Conservation (phyloP, 2,329 filamentous ascomycete genomes). For the Stachybotrys chartarum region DNA sequence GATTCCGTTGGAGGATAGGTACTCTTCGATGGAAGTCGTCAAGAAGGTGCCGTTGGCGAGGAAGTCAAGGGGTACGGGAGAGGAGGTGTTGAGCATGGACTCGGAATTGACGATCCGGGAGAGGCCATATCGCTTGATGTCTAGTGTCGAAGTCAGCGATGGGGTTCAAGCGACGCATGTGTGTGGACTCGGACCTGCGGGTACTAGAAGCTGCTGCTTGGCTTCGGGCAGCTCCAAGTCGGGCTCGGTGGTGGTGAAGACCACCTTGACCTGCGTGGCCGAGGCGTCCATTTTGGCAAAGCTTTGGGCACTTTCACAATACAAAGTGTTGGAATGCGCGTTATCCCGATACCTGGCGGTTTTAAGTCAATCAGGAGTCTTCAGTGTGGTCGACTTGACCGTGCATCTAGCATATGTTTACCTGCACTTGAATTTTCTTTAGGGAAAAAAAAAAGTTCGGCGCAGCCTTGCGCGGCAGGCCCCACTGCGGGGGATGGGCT, state of each 20-base stretch:
- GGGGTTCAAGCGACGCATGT: neutral
- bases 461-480: neutral
- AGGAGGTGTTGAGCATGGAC: conserved; percentile 58
- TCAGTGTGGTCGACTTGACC: too few species aligned
- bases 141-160: conserved; percentile 23
- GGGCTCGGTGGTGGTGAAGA: conserved; percentile 57
- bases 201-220: conserved; percentile 56
- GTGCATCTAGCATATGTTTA: neutral
- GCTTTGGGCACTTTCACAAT: neutral
- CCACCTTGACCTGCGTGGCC: conserved; percentile 54
- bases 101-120: conserved; percentile 66
- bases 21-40: conserved; percentile 82
- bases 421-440: neutral
- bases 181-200: conserved; percentile 37
- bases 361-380: neutral
- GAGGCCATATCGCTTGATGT: conserved; percentile 63
- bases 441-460: neutral
- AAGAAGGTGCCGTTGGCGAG: conserved; percentile 91
- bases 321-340: neutral
- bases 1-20: conserved; percentile 77
- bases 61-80: conserved; percentile 82
- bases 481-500: neutral
- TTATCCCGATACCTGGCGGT: neutral
- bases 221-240: conserved; percentile 57
- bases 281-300: conserved; percentile 27